A percentile compares a stretch with the other conserved stretches of the same genome.
phyloP scores from a whole-genome alignment of 345 rosid species.

The Camelina laxa region DNA sequence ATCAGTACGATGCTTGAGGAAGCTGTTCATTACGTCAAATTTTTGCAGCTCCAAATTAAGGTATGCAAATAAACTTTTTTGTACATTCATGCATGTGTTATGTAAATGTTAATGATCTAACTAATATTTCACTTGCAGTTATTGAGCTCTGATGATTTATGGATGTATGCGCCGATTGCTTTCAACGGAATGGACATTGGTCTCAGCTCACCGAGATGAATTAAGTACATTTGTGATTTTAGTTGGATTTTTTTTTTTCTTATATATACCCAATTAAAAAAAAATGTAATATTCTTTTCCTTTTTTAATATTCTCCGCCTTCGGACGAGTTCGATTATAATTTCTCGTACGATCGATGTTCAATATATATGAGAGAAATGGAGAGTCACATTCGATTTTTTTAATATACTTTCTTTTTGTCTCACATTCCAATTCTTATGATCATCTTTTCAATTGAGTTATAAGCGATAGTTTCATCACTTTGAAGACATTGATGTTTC shows the following conservation, averaged over 20 bases:
- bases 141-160: slow-evolving; percentile 83
- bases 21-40: slow-evolving; percentile 87
- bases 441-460: background rate
- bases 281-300: slow-evolving; percentile 29
- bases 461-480: slow-evolving; percentile 6
- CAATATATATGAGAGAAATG: slow-evolving; percentile 35
- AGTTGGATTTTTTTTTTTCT: slow-evolving; percentile 15
- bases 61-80: slow-evolving; percentile 36
- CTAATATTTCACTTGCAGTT: slow-evolving; percentile 48
- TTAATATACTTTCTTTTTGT: background rate
- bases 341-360: slow-evolving; percentile 44
- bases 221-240: slow-evolving; percentile 14
- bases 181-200: slow-evolving; percentile 86
- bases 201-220: slow-evolving; percentile 44
- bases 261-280: slow-evolving; percentile 30
- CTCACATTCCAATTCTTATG: slow-evolving; percentile 8
- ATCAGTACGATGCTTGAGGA: slow-evolving; percentile 97
- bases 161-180: slow-evolving; percentile 96
- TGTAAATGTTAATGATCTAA: slow-evolving; percentile 7
- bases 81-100: background rate
- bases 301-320: slow-evolving; percentile 26
- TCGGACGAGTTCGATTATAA: slow-evolving; percentile 45
- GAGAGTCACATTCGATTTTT: slow-evolving; percentile 26
- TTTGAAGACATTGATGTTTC: slow-evolving; percentile 11
- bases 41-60: slow-evolving; percentile 88